A percentile compares a stretch with the other conserved stretches of the same genome.
These are phyloP conservation scores for Tolypocladium guangdongense DNA, from an alignment of 2,329 filamentous ascomycete genomes.

Conservation along the genomic window DNA sequence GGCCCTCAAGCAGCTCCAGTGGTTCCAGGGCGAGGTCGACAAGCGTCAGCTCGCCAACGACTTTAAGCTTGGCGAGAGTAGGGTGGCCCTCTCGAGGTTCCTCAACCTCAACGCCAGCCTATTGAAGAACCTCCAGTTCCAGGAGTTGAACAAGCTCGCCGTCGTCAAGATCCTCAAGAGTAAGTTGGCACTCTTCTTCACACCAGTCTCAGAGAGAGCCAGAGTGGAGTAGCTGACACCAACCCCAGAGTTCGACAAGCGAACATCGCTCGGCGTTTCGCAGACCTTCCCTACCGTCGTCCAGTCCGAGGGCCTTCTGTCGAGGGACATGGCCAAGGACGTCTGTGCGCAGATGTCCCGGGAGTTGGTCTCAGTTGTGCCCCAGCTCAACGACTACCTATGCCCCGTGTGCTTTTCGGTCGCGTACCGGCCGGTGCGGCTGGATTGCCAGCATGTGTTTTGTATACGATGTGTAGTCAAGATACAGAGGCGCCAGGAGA, in stretches of 20 bases:
- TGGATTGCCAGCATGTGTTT: slow-evolving; percentile 67
- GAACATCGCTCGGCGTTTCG: slow-evolving; percentile 61
- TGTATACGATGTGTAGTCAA: slow-evolving; percentile 77
- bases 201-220: not conserved
- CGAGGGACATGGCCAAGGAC: slow-evolving; percentile 60
- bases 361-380: slow-evolving; percentile 62
- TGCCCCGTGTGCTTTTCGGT: slow-evolving; percentile 74
- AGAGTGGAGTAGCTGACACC: not conserved
- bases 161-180: slow-evolving; percentile 80
- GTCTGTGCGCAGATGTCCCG: slow-evolving; percentile 65
- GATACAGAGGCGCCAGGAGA: slow-evolving; percentile 60
- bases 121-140: slow-evolving; percentile 72
- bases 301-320: slow-evolving; percentile 48
- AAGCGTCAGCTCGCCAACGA: slow-evolving; percentile 44
- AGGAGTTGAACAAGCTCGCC: slow-evolving; percentile 71
- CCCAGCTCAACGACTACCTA: slow-evolving; percentile 73
- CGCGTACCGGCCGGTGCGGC: slow-evolving; percentile 69
- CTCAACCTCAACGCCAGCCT: slow-evolving; percentile 62
- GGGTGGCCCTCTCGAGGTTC: slow-evolving; percentile 55
- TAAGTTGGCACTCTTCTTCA: slow-evolving; percentile 23
- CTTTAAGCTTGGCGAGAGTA: slow-evolving; percentile 58
- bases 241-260: slow-evolving; percentile 70
- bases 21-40: slow-evolving; percentile 60
- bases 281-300: slow-evolving; percentile 50
- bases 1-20: slow-evolving; percentile 56